These are phyloP conservation scores for Gigaspora rosea DNA, from an alignment of 192 early-diverging fungal genomes.

Conservation along the genomic window DNA sequence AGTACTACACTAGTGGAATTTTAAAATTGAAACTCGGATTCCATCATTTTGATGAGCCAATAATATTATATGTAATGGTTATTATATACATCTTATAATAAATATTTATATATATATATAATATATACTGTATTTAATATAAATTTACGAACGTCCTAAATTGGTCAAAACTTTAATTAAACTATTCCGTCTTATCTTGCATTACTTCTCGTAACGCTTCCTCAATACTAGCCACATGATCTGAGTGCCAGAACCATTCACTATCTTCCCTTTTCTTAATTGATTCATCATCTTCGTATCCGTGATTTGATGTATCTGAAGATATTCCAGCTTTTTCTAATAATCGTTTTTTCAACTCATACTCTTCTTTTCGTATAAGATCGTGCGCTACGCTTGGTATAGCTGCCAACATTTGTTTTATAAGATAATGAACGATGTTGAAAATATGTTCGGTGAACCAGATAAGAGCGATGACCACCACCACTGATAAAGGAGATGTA, in stretches of 20 bases:
- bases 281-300: not conserved
- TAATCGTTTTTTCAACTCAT: conserved; percentile 40
- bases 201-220: too few relatives aligned
- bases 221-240: too few relatives aligned
- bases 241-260: not conserved
- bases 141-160: too few relatives aligned
- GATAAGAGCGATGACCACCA: conserved; percentile 30
- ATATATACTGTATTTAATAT: too few relatives aligned
- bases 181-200: too few relatives aligned
- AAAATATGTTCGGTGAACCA: conserved; percentile 45
- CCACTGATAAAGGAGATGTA: conserved; percentile 37
- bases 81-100: too few relatives aligned
- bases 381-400: conserved; percentile 40
- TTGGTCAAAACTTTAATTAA: too few relatives aligned
- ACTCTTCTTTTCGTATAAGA: conserved; percentile 40
- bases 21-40: too few relatives aligned
- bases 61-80: too few relatives aligned
- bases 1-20: too few relatives aligned
- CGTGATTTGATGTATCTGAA: not conserved
- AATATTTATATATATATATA: too few relatives aligned
- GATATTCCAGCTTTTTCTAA: conserved; percentile 20
- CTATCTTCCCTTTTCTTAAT: not conserved
- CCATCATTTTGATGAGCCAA: too few relatives aligned
- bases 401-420: conserved; percentile 28
- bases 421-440: conserved; percentile 23